A percentile compares a stretch with the other conserved stretches of the same genome.
phyloP scores from a whole-genome alignment of 2,329 filamentous ascomycete species.

The Trematosphaeria pertusa region DNA sequence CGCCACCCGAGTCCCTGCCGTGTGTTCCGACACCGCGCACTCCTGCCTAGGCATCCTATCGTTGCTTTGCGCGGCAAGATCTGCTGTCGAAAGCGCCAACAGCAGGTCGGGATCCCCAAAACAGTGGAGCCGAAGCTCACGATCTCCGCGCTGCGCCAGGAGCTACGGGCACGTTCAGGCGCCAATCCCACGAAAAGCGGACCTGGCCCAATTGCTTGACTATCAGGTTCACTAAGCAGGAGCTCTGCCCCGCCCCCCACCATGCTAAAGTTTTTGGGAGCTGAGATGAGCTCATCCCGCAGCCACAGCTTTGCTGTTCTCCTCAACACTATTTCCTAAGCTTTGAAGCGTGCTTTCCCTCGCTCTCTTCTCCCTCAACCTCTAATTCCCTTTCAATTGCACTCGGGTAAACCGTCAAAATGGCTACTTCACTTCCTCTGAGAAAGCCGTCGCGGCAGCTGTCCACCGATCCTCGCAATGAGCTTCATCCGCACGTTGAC shows the following conservation, averaged over 20 bases:
- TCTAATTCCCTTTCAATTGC: background rate
- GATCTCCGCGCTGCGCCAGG: conserved; percentile 37
- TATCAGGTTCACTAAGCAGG: conserved; percentile 9
- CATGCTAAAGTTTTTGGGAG: conserved; percentile 34
- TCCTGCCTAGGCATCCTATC: background rate
- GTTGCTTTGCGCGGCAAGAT: conserved; percentile 30
- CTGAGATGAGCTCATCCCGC: conserved; percentile 47
- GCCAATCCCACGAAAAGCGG: background rate
- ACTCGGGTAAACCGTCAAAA: conserved; percentile 9
- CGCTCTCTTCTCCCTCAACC: background rate
- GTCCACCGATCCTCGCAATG: conserved; percentile 61
- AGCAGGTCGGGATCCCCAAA: conserved; percentile 32
- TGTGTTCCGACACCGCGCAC: background rate
- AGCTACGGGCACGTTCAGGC: background rate
- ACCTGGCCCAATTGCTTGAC: conserved; percentile 20
- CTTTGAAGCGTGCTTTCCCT: background rate
- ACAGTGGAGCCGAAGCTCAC: conserved; percentile 39
- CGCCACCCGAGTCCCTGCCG: no score
- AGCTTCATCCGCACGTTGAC: conserved; percentile 63
- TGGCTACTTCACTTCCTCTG: conserved; percentile 35
- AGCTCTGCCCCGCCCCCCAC: conserved; percentile 40
- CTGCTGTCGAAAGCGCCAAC: conserved; percentile 21
- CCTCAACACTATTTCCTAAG: conserved; percentile 39
- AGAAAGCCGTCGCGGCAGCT: conserved; percentile 53
- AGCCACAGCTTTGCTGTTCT: conserved; percentile 30